Percentiles rank a stretch among this genome's conserved stretches.
Conservation (phyloP, 768 basidiomycete genomes). For the Mrakia gelida region DNA sequence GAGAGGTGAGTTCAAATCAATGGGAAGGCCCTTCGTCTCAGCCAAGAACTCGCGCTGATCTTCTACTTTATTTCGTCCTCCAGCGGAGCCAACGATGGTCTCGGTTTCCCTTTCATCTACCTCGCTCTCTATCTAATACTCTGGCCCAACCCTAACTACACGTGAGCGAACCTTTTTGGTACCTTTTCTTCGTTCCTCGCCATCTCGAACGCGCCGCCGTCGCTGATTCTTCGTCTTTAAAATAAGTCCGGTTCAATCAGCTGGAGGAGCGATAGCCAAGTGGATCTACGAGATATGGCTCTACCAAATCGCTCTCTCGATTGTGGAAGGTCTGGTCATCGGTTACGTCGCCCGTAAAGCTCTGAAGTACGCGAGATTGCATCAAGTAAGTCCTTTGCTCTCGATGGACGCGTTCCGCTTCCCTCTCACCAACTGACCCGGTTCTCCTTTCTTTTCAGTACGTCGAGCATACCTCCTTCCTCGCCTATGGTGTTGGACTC, state of each 20-base stretch:
- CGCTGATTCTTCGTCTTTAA: too few relatives aligned
- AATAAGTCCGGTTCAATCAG: constrained; percentile 34
- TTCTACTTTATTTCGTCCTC: too few relatives aligned
- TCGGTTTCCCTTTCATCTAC: constrained; percentile 47
- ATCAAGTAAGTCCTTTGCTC: too few relatives aligned
- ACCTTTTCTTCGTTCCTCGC: too few relatives aligned
- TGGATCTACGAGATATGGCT: constrained; percentile 44
- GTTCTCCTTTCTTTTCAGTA: neutral
- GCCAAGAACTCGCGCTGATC: too few relatives aligned
- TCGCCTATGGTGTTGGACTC: constrained; percentile 44
- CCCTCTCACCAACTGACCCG: neutral
- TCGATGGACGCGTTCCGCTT: too few relatives aligned
- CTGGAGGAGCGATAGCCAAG: constrained; percentile 43
- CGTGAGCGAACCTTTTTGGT: too few relatives aligned
- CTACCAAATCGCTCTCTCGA: constrained; percentile 45
- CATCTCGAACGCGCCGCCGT: too few relatives aligned
- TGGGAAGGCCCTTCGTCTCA: too few relatives aligned
- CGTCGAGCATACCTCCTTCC: constrained; percentile 48
- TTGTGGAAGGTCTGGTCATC: constrained; percentile 44
- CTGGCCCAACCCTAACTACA: constrained; percentile 39
- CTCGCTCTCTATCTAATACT: constrained; percentile 45
- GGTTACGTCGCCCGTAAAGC: constrained; percentile 45
- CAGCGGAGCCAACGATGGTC: too few relatives aligned
- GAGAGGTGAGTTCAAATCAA: too few relatives aligned
- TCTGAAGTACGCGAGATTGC: constrained; percentile 40